phyloP scores from a whole-genome alignment of 2,329 filamentous ascomycete species.

The Penicillium sp. region DNA sequence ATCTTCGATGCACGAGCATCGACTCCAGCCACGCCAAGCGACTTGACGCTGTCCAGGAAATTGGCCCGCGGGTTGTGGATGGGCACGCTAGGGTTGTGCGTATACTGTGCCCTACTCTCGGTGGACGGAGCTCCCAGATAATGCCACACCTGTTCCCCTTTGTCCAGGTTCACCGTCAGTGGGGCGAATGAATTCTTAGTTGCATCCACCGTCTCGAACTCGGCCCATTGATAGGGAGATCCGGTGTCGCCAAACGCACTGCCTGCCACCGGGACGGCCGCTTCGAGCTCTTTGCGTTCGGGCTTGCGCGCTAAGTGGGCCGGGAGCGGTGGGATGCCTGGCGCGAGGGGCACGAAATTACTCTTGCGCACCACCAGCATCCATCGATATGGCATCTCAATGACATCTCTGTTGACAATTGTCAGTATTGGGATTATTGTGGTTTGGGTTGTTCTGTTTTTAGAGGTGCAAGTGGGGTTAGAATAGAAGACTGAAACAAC shows the following conservation, averaged over 20 bases:
- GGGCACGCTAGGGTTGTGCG: constrained; percentile 64
- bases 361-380: constrained; percentile 50
- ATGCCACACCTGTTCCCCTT: constrained; percentile 77
- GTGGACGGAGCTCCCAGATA: constrained; percentile 85
- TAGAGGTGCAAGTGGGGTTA: background rate
- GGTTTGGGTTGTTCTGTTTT: background rate
- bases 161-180: constrained; percentile 68
- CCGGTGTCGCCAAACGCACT: constrained; percentile 62
- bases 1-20: constrained; percentile 28
- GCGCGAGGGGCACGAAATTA: constrained; percentile 47
- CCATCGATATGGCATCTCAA: constrained; percentile 62
- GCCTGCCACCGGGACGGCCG: constrained; percentile 63
- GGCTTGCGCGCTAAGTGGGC: constrained; percentile 50
- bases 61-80: constrained; percentile 50
- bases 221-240: constrained; percentile 66
- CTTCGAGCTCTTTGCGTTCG: constrained; percentile 53
- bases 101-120: constrained; percentile 87
- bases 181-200: constrained; percentile 56
- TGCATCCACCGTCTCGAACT: constrained; percentile 65
- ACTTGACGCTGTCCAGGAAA: constrained; percentile 50
- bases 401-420: constrained; percentile 46
- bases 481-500: constrained; percentile 5
- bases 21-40: constrained; percentile 32
- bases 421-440: constrained; percentile 12
- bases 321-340: constrained; percentile 48